Conservation (phyloP, 2,329 filamentous ascomycete species). For the Lecanosticta acicola region DNA sequence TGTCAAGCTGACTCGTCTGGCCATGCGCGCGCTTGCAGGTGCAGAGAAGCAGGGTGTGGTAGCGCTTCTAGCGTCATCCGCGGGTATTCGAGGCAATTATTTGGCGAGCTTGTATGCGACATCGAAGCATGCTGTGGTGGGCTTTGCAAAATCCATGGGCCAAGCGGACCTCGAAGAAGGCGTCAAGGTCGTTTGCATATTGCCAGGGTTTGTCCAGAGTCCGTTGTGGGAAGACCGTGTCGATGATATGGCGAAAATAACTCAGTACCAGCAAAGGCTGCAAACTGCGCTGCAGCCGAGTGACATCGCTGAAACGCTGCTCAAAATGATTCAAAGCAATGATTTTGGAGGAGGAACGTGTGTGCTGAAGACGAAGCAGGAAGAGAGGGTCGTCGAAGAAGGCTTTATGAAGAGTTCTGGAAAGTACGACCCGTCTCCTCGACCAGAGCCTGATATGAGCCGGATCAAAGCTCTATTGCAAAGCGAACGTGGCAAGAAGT, state of each 20-base stretch:
- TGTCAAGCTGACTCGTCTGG: conserved; percentile 18
- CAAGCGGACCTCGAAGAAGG: conserved; percentile 41
- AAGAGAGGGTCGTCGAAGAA: conserved; percentile 16
- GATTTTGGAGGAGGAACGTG: conserved; percentile 22
- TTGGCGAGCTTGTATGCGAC: conserved; percentile 28
- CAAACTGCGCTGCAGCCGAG: conserved; percentile 15
- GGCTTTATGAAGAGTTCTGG: conserved; percentile 14
- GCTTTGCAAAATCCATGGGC: conserved; percentile 40
- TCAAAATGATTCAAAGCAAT: conserved; percentile 18
- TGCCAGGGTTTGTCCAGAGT: conserved; percentile 24
- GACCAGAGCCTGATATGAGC: conserved; percentile 17
- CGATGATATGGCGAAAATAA: conserved; percentile 22
- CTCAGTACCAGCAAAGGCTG: conserved; percentile 13
- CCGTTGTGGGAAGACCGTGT: conserved; percentile 34
- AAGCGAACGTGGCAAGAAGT: conserved; percentile 17
- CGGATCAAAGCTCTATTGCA: conserved; percentile 16
- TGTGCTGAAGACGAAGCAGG: conserved; percentile 18
- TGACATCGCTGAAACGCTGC: conserved; percentile 20
- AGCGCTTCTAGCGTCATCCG: conserved; percentile 13
- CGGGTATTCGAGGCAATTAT: conserved; percentile 19
- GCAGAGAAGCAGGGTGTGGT: conserved; percentile 21
- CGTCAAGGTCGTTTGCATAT: conserved; percentile 37
- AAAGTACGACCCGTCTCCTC: conserved; percentile 19
- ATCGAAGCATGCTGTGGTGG: conserved; percentile 40
- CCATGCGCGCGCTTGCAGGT: conserved; percentile 19